Evolutionary conservation across 2,329 filamentous ascomycete genomes (phyloP).

Genomic region (Zymoseptoria ardabiliae): DNA sequence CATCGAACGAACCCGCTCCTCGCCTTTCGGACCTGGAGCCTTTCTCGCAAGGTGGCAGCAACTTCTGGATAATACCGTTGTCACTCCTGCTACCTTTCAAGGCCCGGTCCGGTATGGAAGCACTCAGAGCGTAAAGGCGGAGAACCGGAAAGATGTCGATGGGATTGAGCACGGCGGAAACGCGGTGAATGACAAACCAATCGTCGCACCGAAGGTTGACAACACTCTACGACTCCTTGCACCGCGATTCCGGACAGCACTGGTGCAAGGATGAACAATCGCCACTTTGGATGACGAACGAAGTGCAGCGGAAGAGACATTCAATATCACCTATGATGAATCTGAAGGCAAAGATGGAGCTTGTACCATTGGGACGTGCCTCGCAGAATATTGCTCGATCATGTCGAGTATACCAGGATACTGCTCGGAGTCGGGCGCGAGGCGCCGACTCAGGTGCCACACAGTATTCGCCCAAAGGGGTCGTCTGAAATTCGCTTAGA

Average conservation of each 20-base stretch:
- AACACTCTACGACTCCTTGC: slow-evolving; percentile 28
- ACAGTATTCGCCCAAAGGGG: background rate
- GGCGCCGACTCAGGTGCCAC: background rate
- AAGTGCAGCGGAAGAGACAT: background rate
- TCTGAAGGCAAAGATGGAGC: background rate
- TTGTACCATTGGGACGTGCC: background rate
- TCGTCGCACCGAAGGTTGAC: slow-evolving; percentile 26
- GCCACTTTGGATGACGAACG: background rate
- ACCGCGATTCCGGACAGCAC: slow-evolving; percentile 27
- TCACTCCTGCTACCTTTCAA: slow-evolving; percentile 51
- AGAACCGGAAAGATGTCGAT: slow-evolving; percentile 30
- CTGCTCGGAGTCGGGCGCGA: background rate
- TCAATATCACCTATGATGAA: background rate
- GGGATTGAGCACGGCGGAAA: slow-evolving; percentile 23
- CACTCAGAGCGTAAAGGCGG: slow-evolving; percentile 31
- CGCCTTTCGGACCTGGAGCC: slow-evolving; percentile 59
- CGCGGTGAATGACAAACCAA: slow-evolving; percentile 20
- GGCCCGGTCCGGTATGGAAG: slow-evolving; percentile 45
- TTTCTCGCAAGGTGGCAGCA: slow-evolving; percentile 67
- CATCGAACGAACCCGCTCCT: slow-evolving; percentile 36
- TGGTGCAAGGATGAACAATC: slow-evolving; percentile 17
- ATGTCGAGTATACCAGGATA: background rate
- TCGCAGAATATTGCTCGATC: background rate
- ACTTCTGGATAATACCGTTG: slow-evolving; percentile 60
- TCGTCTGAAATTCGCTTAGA: background rate